Base-by-base conservation (phyloP, 2,329 filamentous ascomycete genomes). In the Ramularia endophylla region DNA sequence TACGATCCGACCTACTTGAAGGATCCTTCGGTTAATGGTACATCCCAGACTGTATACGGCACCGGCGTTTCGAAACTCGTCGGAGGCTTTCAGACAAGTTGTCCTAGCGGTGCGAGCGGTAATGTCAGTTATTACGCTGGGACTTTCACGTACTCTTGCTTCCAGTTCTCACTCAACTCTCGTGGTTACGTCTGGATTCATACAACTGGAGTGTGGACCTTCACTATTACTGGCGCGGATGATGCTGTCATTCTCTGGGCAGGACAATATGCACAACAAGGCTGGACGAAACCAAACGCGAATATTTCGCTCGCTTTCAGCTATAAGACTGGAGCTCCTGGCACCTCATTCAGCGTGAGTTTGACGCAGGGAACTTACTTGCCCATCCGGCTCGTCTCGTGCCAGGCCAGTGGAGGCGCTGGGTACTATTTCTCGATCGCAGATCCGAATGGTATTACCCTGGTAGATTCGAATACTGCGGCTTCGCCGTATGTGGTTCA, bases 1-100 rank as follows among this genome's bases (percentile, higher is more conserved):
- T 46, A 38, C 40, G 32, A 48, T 19, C 46, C 43, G 3, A 25
- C 35, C 12, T 48, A 39, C 34, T 25, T 48, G 33, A 48, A 43
- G 34, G 34, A 22, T 12, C 5, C 8, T 12, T 12, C 28, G 12
- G 37, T 27, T 19, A 40, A 40, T n/a, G 43, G 46, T 3, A 43
- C 46, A 11, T 41, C 38, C 39, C 36, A 30, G 12, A 36, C 36
- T 4, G 11, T 43, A n/a, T 48, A 43, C 40, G 34, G 40, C 17
- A 44, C 34, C 34, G 27, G 33, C 22, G 33, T 32, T 17, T 15
- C 27, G 6, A 35, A 33, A 16, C 25, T 22, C 13, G 37, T 48
- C 11, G 32, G 31, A n/a, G 43, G 43, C 13, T 42, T 38, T 32
- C 13, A 8, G 7, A 39, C 40, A 12, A 28, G 13, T 13, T 38